These are phyloP conservation scores for Dipodascopsis tothii DNA, from an alignment of 805 yeast genomes.

Conservation along the genomic window DNA sequence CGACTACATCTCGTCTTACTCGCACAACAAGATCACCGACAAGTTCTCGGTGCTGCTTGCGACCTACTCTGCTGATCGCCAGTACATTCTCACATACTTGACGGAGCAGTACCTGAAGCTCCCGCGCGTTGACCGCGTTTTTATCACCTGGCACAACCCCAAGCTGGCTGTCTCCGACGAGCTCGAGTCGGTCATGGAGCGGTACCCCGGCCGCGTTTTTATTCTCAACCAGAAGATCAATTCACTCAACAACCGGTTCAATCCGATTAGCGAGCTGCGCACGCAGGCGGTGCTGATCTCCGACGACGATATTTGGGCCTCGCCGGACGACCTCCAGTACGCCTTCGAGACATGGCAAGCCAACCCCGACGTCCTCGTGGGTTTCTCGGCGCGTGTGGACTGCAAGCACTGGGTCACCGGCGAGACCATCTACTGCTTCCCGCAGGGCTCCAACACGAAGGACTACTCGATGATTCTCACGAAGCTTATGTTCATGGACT, in stretches of 20 bases:
- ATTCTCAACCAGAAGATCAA: constrained; percentile 18
- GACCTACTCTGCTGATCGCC: constrained; percentile 16
- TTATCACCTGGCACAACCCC: constrained; percentile 20
- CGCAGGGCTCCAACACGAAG: constrained; percentile 9
- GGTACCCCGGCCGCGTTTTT: constrained; percentile 9
- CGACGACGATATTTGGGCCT: constrained; percentile 22
- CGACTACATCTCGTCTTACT: constrained; percentile 3
- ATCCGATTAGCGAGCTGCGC: constrained; percentile 15
- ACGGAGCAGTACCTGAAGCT: constrained; percentile 13
- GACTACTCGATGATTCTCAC: constrained; percentile 20
- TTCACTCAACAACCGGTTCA: constrained; percentile 20
- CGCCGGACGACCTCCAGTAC: constrained; percentile 17
- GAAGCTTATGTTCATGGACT: constrained; percentile 22
- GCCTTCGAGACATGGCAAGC: constrained; percentile 21
- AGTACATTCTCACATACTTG: constrained; percentile 17
- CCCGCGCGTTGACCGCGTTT: constrained; percentile 13
- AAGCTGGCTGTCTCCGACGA: constrained; percentile 14
- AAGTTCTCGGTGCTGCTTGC: constrained; percentile 19
- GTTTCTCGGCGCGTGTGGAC: constrained; percentile 21
- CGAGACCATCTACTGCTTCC: constrained; percentile 16
- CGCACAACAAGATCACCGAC: constrained; percentile 11
- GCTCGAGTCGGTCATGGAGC: constrained; percentile 7
- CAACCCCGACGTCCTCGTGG: constrained; percentile 19
- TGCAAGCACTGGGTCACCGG: constrained; percentile 11
- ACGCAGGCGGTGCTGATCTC: constrained; percentile 19